Evolutionary conservation across 495 filamentous ascomycete species (phyloP), one percentile per base, ranked within the genome.

Genomic region (Lasiosphaeris hirsuta): DNA sequence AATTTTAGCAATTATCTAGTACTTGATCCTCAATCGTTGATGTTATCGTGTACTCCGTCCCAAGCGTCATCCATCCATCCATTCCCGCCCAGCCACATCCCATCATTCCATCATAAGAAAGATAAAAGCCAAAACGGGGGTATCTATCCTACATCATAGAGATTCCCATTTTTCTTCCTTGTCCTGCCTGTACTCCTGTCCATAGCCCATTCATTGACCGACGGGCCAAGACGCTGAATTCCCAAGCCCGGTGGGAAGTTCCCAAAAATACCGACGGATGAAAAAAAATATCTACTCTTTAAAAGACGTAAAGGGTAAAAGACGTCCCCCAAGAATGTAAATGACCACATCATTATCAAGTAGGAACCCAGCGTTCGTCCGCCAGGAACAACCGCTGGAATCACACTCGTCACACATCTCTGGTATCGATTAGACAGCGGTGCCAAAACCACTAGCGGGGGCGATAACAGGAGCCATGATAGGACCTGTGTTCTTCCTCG

Each of bases 81-180:
- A 10, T 44, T 36, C 33, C 8, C 14, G 4, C 37, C 34, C 15
- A 7, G 9, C 5, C 34, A 17, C 51, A 17, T 54, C 39, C 51
- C 3, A 13, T 37, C 52, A 36, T 55, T 10, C 42, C 53, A 23
- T 55, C 52, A 49, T 37, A 39, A 46, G 7, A 45, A 37, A 36
- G 30, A 37, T 37, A 30, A 38, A 13, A 41, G 30, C 10, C 9
- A 39, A 50, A 63, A 36, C 23, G 33, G 38, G 61, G 61, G 61
- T 63, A 63, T 63, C 53, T 63, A 63, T 63, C 61, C 30, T 57
- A 63, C 61, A 61, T 55, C 49, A 15, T 51, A 39, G 36, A 39
- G n/a, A 23, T 33, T 37, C 49, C 35, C 19, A 46, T 8, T 33
- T 23, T 13, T 34, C 15, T 48, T 23, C 45, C 17, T 19, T 38